These are phyloP conservation scores for Saccharomycopsis schoenii DNA, from an alignment of 805 yeast genomes.

Conservation along the genomic window DNA sequence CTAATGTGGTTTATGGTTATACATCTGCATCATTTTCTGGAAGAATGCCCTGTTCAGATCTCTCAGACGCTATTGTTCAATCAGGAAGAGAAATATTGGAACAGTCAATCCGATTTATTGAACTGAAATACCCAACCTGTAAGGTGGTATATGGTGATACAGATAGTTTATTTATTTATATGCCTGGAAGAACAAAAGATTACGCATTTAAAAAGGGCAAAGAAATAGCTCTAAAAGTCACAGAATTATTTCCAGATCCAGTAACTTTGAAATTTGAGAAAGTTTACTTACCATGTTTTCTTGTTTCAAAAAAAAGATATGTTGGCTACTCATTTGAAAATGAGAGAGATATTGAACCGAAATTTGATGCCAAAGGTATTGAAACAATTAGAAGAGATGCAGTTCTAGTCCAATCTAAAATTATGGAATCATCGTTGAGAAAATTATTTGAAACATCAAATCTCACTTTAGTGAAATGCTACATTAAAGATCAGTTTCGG, in stretches of 20 bases:
- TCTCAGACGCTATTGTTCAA: constrained; percentile 90
- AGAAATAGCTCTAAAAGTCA: constrained; percentile 55
- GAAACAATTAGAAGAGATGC: constrained; percentile 95
- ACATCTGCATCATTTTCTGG: constrained; percentile 93
- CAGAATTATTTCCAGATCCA: constrained; percentile 68
- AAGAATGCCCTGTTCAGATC: constrained; percentile 92
- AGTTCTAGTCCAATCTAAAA: constrained; percentile 80
- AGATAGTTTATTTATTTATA: constrained; percentile 81
- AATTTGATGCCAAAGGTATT: constrained; percentile 92
- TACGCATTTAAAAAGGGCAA: constrained; percentile 75
- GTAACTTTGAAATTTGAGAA: constrained; percentile 81
- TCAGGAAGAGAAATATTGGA: constrained; percentile 81
- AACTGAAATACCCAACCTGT: constrained; percentile 62
- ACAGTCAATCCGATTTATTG: constrained; percentile 60
- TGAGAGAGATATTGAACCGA: constrained; percentile 44
- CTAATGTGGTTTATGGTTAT: constrained; percentile 95
- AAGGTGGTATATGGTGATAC: constrained; percentile 96
- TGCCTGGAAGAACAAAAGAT: constrained; percentile 68
- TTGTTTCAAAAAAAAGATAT: constrained; percentile 81
- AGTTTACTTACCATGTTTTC: constrained; percentile 78
- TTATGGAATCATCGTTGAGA: constrained; percentile 61
- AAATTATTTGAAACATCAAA: constrained; percentile 65
- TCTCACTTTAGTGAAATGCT: constrained; percentile 57
- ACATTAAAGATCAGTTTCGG: constrained; percentile 53
- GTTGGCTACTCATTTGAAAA: constrained; percentile 76